Percentiles rank a stretch among this genome's conserved stretches.
These are phyloP conservation scores for Cladochytrium tenue DNA, from an alignment of 371 early-diverging fungal genomes.

Conservation along the genomic window DNA sequence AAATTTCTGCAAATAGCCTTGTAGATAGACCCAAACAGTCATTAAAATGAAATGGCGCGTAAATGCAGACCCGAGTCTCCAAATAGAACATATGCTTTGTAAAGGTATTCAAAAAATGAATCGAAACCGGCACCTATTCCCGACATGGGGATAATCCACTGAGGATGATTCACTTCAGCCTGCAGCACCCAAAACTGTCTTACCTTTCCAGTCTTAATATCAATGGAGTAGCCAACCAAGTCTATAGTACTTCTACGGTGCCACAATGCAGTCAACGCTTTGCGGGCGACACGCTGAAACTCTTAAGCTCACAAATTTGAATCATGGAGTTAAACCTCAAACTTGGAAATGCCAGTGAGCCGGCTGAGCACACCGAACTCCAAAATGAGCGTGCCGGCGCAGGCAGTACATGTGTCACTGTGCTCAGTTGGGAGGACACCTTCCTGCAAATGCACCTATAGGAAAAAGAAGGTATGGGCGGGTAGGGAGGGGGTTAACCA, in stretches of 20 bases:
- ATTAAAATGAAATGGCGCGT: not conserved
- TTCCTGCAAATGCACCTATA: constrained; percentile 69
- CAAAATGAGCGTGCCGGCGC: constrained; percentile 88
- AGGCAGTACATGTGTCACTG: constrained; percentile 85
- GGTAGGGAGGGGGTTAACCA: not conserved
- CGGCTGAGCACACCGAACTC: constrained; percentile 92
- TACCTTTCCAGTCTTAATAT: constrained; percentile 65
- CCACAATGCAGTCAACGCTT: constrained; percentile 78
- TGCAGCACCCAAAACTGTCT: constrained; percentile 1
- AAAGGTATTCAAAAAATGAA: constrained; percentile 89
- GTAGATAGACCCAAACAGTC: not conserved
- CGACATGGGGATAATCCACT: constrained; percentile 43
- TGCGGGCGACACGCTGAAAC: constrained; percentile 69
- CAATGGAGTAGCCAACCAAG: constrained; percentile 83
- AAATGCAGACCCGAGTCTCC: constrained; percentile 55
- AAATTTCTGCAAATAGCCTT: constrained; percentile 74
- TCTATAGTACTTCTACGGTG: constrained; percentile 67
- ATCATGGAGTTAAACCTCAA: constrained; percentile 53
- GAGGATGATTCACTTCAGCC: not conserved
- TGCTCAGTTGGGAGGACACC: constrained; percentile 75
- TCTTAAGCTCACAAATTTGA: too few relatives aligned
- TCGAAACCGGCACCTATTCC: constrained; percentile 90
- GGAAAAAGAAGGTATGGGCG: not conserved
- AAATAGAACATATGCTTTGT: constrained; percentile 87
- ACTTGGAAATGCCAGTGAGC: constrained; percentile 73